A percentile compares a stretch with the other conserved stretches of the same genome.
phyloP scores from a whole-genome alignment of 2,329 filamentous ascomycete genomes.

The Colletotrichum navitas region DNA sequence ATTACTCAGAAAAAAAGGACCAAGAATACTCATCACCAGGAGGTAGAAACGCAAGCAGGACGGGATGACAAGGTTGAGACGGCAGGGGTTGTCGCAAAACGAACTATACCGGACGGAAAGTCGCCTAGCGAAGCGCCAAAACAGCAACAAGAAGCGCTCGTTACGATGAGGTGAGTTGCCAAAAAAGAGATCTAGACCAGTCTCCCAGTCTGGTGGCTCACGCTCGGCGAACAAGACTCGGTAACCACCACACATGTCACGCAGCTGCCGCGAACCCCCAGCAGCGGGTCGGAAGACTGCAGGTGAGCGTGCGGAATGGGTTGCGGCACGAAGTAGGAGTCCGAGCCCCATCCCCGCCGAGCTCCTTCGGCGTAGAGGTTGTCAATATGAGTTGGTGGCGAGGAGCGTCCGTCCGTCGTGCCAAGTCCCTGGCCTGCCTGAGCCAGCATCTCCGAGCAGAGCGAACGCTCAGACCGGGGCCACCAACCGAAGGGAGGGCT shows the following conservation, averaged over 20 bases:
- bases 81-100: not conserved
- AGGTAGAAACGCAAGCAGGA: not conserved
- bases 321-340: not conserved
- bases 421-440: not conserved
- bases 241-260: not conserved
- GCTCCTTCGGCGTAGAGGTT: not conserved
- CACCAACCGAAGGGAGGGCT: not conserved
- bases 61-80: not conserved
- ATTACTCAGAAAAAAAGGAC: not conserved
- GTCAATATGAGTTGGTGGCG: too few species aligned
- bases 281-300: not conserved
- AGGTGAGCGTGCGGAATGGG: not conserved
- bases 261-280: not conserved
- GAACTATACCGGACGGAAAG: not conserved
- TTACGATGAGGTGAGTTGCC: not conserved
- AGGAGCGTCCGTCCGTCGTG: not conserved
- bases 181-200: not conserved
- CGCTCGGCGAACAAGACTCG: not conserved
- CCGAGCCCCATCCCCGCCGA: not conserved
- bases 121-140: not conserved
- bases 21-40: not conserved
- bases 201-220: not conserved
- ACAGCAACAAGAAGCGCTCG: not conserved
- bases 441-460: not conserved
- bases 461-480: not conserved